Evolutionary conservation across 2,329 filamentous ascomycete genomes (phyloP).

Genomic region (Elsinoe perseae): DNA sequence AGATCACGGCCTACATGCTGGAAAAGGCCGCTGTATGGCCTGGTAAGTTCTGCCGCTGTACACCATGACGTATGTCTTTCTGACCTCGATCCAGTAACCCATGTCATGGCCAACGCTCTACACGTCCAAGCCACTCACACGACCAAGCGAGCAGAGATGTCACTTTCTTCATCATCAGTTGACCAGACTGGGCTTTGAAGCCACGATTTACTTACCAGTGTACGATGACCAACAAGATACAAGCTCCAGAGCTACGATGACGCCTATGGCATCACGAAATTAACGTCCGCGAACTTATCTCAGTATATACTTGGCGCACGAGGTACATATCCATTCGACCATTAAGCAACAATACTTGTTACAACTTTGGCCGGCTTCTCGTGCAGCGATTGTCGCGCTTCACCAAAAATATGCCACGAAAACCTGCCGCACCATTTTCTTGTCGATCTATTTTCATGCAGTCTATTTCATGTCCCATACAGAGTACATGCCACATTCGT

Average conservation of each 20-base stretch:
- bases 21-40: conserved; percentile 90
- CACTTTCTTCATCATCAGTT: conserved; percentile 21
- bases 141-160: conserved; percentile 51
- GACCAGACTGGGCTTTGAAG: neutral
- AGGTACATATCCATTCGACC: neutral
- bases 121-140: conserved; percentile 58
- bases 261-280: conserved; percentile 2
- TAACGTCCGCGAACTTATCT: neutral
- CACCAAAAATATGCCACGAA: neutral
- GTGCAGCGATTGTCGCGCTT: conserved; percentile 1
- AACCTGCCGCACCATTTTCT: neutral
- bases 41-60: conserved; percentile 47
- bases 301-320: neutral
- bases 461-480: neutral
- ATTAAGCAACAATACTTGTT: neutral
- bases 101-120: conserved; percentile 58
- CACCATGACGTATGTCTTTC: too few species aligned
- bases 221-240: conserved; percentile 7
- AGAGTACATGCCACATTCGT: neutral
- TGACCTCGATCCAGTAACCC: conserved; percentile 46
- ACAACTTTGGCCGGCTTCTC: neutral
- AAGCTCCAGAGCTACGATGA: neutral
- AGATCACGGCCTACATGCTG: conserved; percentile 77
- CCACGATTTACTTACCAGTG: neutral
- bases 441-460: neutral